These are phyloP conservation scores for Neoboletus magnificus DNA, from an alignment of 768 basidiomycete species.

Conservation along the genomic window DNA sequence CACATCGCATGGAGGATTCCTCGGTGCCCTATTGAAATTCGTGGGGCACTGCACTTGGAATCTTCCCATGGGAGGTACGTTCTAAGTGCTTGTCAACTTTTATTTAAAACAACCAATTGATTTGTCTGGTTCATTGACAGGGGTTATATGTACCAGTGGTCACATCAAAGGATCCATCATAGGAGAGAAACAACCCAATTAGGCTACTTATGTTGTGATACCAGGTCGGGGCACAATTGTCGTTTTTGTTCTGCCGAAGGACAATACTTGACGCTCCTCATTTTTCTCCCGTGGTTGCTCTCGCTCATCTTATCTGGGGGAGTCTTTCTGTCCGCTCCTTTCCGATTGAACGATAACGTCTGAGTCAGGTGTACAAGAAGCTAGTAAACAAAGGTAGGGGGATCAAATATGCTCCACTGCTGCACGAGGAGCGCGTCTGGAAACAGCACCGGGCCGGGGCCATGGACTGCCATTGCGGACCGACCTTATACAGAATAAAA, in stretches of 20 bases:
- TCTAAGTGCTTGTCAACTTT: not conserved
- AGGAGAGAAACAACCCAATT: not conserved
- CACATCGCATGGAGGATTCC: conserved; percentile 58
- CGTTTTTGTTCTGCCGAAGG: not conserved
- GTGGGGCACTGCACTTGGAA: conserved; percentile 40
- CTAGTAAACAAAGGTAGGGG: not conserved
- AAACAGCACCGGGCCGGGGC: not conserved
- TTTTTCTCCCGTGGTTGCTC: no score
- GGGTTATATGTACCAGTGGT: conserved; percentile 11
- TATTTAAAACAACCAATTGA: not conserved
- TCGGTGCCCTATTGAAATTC: conserved; percentile 48
- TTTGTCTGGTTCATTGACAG: not conserved
- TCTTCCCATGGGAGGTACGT: conserved; percentile 59
- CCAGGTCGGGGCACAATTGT: not conserved
- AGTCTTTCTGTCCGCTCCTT: not conserved
- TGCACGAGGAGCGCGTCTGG: conserved; percentile 5
- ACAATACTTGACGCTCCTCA: not conserved
- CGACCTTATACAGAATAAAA: not conserved
- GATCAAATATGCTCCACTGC: not conserved
- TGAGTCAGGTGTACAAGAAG: not conserved
- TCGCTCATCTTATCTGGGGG: not conserved
- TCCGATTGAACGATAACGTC: not conserved
- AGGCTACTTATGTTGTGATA: not conserved
- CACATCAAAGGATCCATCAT: not conserved
- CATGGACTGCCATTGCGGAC: not conserved